Conservation (phyloP, 257 asterid species). For the Nicotiana paniculata region DNA sequence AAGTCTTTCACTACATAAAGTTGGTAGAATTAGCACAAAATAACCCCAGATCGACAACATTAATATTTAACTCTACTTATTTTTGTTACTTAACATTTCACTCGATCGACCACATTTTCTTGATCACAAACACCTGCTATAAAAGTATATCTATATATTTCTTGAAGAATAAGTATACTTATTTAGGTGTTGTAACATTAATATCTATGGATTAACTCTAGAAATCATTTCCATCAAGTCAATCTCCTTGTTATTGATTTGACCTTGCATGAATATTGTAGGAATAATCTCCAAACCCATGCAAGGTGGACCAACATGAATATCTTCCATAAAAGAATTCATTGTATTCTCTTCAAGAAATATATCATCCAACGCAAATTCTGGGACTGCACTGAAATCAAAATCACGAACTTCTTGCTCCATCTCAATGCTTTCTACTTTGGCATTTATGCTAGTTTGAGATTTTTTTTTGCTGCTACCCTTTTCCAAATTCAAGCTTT, state of each 20-base stretch:
- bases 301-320: background rate
- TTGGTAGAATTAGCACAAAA: background rate
- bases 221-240: conserved; percentile 43
- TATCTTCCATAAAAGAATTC: conserved; percentile 9
- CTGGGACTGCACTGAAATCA: conserved; percentile 19
- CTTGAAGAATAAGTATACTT: background rate
- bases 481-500: conserved; percentile 46
- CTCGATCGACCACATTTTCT: background rate
- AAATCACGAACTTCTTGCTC: conserved; percentile 1
- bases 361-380: conserved; percentile 23
- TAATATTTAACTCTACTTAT: background rate
- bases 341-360: conserved; percentile 19
- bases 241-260: conserved; percentile 37
- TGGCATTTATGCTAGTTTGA: background rate
- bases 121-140: background rate
- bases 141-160: too few species aligned
- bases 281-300: conserved; percentile 21
- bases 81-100: background rate
- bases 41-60: background rate
- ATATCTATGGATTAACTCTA: conserved; percentile 15
- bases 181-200: background rate
- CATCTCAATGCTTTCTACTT: background rate
- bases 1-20: background rate
- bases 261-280: conserved; percentile 12
- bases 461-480: conserved; percentile 7